phyloP scores from a whole-genome alignment of 129 eudicot species.

The Arctium minus region DNA sequence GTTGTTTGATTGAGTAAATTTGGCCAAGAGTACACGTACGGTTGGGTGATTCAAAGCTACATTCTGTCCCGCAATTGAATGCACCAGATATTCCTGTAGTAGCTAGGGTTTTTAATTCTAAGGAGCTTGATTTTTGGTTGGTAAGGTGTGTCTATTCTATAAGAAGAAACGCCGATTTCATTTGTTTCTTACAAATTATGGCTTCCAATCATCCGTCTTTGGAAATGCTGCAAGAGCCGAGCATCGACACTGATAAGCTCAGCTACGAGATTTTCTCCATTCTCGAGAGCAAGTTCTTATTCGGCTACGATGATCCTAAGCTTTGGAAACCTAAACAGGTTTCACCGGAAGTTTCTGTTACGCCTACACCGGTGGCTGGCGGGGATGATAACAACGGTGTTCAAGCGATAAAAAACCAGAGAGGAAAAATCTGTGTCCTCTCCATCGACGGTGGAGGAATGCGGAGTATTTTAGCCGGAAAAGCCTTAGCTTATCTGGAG shows the following conservation, averaged over 20 bases:
- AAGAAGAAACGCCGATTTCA: neutral
- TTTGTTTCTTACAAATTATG: neutral
- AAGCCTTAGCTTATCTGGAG: slow-evolving; percentile 67
- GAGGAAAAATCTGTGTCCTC: slow-evolving; percentile 77
- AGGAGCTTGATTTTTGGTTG: slow-evolving; percentile 21
- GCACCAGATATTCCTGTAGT: slow-evolving; percentile 8
- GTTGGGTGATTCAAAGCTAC: slow-evolving; percentile 16
- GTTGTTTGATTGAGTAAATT: slow-evolving; percentile 9
- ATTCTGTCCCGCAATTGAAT: slow-evolving; percentile 12
- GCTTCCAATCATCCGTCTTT: slow-evolving; percentile 14
- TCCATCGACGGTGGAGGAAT: slow-evolving; percentile 85
- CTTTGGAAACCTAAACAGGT: slow-evolving; percentile 71
- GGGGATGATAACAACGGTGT: slow-evolving; percentile 14
- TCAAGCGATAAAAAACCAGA: slow-evolving; percentile 49
- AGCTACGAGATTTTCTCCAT: slow-evolving; percentile 91
- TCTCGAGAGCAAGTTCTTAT: slow-evolving; percentile 73
- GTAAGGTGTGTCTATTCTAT: neutral
- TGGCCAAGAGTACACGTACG: neutral
- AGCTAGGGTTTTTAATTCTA: slow-evolving; percentile 18
- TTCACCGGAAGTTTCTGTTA: slow-evolving; percentile 26
- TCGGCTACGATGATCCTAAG: slow-evolving; percentile 76
- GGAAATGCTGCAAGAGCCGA: slow-evolving; percentile 26
- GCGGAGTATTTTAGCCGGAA: slow-evolving; percentile 64
- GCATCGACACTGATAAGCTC: slow-evolving; percentile 71
- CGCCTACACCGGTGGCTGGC: slow-evolving; percentile 10